Base-by-base conservation (phyloP, 257 asterid genomes). In the Mitragyna speciosa region DNA sequence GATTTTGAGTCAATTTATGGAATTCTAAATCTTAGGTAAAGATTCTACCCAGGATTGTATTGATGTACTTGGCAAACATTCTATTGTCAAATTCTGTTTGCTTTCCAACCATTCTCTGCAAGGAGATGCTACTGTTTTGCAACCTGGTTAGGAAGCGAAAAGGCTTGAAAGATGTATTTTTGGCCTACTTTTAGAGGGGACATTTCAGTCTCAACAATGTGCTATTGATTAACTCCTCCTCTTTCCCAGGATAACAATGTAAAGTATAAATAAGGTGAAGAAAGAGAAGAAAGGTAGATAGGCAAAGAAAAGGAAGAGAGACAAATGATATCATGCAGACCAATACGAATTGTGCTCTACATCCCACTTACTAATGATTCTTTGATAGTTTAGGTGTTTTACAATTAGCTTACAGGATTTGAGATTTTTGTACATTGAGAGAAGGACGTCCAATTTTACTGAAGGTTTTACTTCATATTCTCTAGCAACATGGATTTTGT, bases 41-140 rank as follows among this genome's bases (percentile, higher is more conserved):
- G 96, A 94, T 72, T 83, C 84, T 93, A 6, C 98, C 99, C 12
- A 90, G 99, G 76, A 95, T 92, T 58, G 89, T 96, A 2, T 87
- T 96, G 43, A 92, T 94, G 97, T 94, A 92, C 90, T 89, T 94
- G 45, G 84, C 97, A 71, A 96, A 96, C 84, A 88, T 94, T n/a
- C 94, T 89, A 5, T 79, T 86, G 24, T 86, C 99, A 3, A 54
- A 88, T 17, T 79, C 93, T 12, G 86, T 89, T 76, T 96, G 91
- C 88, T 96, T 93, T 85, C 98, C 98, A 0, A 93, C 99, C 24
- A 68, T 90, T 74, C 84, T 92, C 31, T n/a, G n/a, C n/a, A n/a
- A n/a, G 99, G 97, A 58, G 99, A 95, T 74, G 92, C 96, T 9
- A 88, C 89, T 43, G 92, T 93, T 72, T 84, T 95, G 88, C 87